A percentile compares a stretch with the other conserved stretches of the same genome.
Evolutionary conservation across 1,284 basidiomycete genomes (phyloP).

Genomic region (Cutaneotrichosporon arboriforme): DNA sequence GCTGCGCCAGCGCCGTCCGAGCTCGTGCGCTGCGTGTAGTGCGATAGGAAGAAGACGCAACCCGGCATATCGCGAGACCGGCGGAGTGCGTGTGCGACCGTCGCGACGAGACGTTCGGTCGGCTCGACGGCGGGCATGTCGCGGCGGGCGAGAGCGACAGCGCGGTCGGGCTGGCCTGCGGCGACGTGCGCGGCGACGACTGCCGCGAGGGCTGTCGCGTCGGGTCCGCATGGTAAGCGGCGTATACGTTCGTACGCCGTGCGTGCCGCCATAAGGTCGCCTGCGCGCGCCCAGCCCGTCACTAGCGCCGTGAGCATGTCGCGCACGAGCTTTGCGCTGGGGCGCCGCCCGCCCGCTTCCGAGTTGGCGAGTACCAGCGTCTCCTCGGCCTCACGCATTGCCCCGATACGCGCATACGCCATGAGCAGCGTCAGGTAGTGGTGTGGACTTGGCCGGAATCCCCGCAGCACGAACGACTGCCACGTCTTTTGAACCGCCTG

Average conservation of each 20-base stretch:
- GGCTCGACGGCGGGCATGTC: constrained; percentile 6
- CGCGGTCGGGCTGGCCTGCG: background rate
- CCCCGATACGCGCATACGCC: constrained; percentile 34
- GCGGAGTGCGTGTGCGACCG: constrained; percentile 12
- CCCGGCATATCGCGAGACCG: constrained; percentile 7
- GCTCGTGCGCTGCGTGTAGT: constrained; percentile 3
- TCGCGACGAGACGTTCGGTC: constrained; percentile 6
- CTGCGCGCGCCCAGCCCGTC: constrained; percentile 11
- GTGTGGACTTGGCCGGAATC: constrained; percentile 27
- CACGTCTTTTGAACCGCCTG: constrained; percentile 24
- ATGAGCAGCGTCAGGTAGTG: constrained; percentile 36
- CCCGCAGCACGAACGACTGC: constrained; percentile 30
- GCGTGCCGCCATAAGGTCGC: constrained; percentile 3
- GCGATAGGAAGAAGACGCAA: constrained; percentile 13
- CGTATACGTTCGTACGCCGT: constrained; percentile 5
- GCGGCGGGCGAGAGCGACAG: constrained; percentile 4
- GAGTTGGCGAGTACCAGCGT: constrained; percentile 24
- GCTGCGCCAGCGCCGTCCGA: background rate
- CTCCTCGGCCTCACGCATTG: constrained; percentile 31
- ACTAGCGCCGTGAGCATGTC: constrained; percentile 28
- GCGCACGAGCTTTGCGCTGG: background rate
- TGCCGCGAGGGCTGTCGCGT: constrained; percentile 6
- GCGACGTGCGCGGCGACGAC: constrained; percentile 4
- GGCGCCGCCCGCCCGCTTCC: constrained; percentile 11
- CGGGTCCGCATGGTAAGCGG: background rate